Conservation (phyloP, 495 filamentous ascomycete species). For the Tuber aestivum region DNA sequence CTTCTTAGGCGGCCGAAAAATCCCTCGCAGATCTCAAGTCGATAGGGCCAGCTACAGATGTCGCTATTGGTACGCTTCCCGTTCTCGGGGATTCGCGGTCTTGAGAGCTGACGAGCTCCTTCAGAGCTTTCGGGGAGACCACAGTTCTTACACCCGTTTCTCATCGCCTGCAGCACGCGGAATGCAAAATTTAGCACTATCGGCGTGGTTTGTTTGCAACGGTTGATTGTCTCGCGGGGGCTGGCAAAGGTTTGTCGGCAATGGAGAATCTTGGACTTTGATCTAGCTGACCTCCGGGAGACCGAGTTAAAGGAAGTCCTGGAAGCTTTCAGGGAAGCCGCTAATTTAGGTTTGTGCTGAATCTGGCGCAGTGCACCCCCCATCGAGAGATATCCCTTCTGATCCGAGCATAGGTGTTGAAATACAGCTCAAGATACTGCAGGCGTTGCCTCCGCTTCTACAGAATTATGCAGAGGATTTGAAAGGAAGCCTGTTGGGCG, state of each 20-base stretch:
- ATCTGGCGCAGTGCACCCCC: constrained; percentile 7
- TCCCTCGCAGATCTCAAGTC: constrained; percentile 83
- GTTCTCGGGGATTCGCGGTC: not conserved
- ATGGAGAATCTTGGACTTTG: not conserved
- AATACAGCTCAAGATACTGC: constrained; percentile 91
- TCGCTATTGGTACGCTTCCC: constrained; percentile 65
- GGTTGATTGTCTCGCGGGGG: constrained; percentile 72
- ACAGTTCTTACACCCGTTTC: constrained; percentile 82
- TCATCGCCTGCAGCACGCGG: constrained; percentile 81
- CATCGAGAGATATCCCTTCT: not conserved
- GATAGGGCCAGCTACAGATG: constrained; percentile 73
- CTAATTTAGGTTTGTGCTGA: constrained; percentile 51
- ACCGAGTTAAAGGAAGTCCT: constrained; percentile 72
- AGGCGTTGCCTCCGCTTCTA: constrained; percentile 81
- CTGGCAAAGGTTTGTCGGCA: constrained; percentile 55
- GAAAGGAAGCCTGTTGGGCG: constrained; percentile 71
- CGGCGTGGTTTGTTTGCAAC: constrained; percentile 78
- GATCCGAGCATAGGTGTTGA: constrained; percentile 58
- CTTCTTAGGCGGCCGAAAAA: constrained; percentile 79
- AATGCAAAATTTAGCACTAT: constrained; percentile 85
- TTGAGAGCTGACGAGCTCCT: constrained; percentile 19
- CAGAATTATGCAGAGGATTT: constrained; percentile 85
- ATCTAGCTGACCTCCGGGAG: constrained; percentile 35
- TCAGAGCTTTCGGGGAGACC: constrained; percentile 75
- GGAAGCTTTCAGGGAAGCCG: constrained; percentile 77